Evolutionary conservation across 1,284 basidiomycete genomes (phyloP).

Genomic region (Inonotus obliquus): DNA sequence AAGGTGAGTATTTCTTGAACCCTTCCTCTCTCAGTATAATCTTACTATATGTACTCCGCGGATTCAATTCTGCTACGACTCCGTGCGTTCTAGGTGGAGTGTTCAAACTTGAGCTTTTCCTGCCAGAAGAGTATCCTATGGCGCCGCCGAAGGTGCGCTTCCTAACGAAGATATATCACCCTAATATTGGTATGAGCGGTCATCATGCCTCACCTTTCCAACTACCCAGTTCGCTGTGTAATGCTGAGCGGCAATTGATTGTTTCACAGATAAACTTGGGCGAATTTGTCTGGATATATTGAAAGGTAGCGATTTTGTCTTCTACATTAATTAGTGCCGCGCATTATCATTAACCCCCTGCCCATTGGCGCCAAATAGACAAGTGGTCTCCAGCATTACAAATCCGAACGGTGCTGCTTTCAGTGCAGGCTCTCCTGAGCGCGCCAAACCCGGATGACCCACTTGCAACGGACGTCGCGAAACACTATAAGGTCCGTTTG

Average conservation of each 20-base stretch:
- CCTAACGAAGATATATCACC: conserved; percentile 99
- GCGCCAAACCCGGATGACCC: conserved; percentile 99
- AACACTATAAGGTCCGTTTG: conserved; percentile 79
- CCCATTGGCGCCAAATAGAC: conserved; percentile 46
- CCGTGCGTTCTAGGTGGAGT: conserved; percentile 63
- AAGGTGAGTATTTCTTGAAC: conserved; percentile 52
- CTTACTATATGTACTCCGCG: neutral
- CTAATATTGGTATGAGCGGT: conserved; percentile 81
- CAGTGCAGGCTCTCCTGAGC: conserved; percentile 92
- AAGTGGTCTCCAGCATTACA: conserved; percentile 99
- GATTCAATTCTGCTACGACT: neutral
- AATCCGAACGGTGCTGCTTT: conserved; percentile 95
- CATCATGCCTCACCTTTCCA: neutral
- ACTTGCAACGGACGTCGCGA: conserved; percentile 96
- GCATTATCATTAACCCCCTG: neutral
- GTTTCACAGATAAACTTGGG: conserved; percentile 85
- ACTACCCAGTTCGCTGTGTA: neutral
- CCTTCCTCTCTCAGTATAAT: neutral
- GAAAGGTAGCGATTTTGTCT: conserved; percentile 59
- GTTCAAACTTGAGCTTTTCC: conserved; percentile 94
- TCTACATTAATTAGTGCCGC: neutral
- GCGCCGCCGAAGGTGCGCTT: conserved; percentile 98
- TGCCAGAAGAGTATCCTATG: conserved; percentile 99
- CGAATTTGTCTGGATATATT: conserved; percentile 97
- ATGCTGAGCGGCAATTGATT: neutral